phyloP scores from a whole-genome alignment of 2,329 filamentous ascomycete species.

The Aureobasidium sp. region DNA sequence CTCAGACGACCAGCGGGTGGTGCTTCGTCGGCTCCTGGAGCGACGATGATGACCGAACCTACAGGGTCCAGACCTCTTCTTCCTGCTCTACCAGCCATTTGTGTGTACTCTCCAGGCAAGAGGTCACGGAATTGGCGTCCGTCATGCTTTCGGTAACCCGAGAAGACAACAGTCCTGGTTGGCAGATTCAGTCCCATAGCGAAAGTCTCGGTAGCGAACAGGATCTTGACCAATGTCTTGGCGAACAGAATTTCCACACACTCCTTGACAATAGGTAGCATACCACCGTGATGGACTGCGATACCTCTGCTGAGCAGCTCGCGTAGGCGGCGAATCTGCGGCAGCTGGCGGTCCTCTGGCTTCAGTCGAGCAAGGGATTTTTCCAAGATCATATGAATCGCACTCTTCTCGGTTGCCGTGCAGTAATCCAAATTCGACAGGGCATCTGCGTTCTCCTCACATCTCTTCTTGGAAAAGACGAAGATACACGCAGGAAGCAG shows the following conservation, averaged over 20 bases:
- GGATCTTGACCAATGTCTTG: constrained; percentile 86
- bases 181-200: constrained; percentile 96
- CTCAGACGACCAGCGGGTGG: constrained; percentile 74
- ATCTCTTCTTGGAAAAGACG: constrained; percentile 96
- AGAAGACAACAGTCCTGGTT: constrained; percentile 94
- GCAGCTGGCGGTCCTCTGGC: constrained; percentile 79
- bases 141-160: constrained; percentile 92
- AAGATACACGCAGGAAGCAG: constrained; percentile 92
- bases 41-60: constrained; percentile 89
- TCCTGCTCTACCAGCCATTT: constrained; percentile 94
- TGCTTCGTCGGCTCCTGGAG: constrained; percentile 70
- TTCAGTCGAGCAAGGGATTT: constrained; percentile 87
- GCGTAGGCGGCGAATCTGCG: constrained; percentile 79
- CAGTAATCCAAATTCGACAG: constrained; percentile 93
- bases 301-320: constrained; percentile 83
- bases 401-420: constrained; percentile 87
- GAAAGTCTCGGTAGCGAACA: constrained; percentile 97
- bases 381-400: constrained; percentile 95
- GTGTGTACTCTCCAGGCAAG: constrained; percentile 90
- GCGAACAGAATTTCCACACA: constrained; percentile 95
- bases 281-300: constrained; percentile 89
- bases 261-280: constrained; percentile 95
- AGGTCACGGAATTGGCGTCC: constrained; percentile 86
- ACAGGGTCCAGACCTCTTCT: constrained; percentile 87
- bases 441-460: constrained; percentile 93